These are phyloP conservation scores for Kwoniella bestiolae DNA, from an alignment of 768 basidiomycete species.

Conservation along the genomic window DNA sequence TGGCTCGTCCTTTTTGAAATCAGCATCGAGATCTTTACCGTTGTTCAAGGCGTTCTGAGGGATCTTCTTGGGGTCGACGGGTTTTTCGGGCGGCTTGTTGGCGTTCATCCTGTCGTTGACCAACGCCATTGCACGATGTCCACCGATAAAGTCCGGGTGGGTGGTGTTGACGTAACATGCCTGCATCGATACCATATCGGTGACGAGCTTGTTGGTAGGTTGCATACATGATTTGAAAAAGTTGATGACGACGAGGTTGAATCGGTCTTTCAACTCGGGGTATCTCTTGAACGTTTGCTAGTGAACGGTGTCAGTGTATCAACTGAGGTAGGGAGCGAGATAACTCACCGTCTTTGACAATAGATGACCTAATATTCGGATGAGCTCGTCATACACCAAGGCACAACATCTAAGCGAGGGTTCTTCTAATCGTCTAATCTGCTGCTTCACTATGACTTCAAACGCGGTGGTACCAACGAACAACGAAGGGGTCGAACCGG, in stretches of 20 bases:
- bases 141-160: conserved; percentile 96
- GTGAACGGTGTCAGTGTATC: conserved; percentile 2
- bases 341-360: conserved; percentile 78
- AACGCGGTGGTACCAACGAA: conserved; percentile 98
- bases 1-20: conserved; percentile 81
- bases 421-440: conserved; percentile 95
- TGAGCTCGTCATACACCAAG: conserved; percentile 94
- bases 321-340: conserved; percentile 46
- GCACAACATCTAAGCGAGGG: conserved; percentile 92
- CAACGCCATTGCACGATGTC: conserved; percentile 92
- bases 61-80: conserved; percentile 75
- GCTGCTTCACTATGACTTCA: conserved; percentile 98
- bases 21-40: conserved; percentile 90
- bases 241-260: conserved; percentile 92
- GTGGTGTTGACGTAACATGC: conserved; percentile 99
- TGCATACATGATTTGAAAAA: conserved; percentile 94
- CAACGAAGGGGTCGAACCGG: conserved; percentile 94
- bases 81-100: conserved; percentile 69
- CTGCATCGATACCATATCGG: conserved; percentile 95
- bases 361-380: conserved; percentile 90
- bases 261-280: conserved; percentile 93
- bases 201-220: conserved; percentile 92
- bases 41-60: conserved; percentile 76
- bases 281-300: conserved; percentile 96
- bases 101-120: conserved; percentile 73